Evolutionary conservation across 2,329 filamentous ascomycete genomes (phyloP), one percentile per base, ranked within the genome.

Genomic region (Alternaria postmessia): DNA sequence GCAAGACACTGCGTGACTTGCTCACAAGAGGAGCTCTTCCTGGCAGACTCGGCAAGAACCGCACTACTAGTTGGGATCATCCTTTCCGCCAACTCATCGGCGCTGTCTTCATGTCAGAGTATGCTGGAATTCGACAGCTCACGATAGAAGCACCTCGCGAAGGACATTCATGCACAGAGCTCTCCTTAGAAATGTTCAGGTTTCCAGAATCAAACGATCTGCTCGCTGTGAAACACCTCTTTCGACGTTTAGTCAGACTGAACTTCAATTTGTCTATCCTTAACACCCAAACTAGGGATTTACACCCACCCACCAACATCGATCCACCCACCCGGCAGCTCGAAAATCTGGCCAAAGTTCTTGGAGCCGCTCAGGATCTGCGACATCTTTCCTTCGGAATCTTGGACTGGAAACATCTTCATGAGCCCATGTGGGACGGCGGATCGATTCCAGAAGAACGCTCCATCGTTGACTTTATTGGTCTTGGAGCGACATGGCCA

Each of bases 21-120:
- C 44, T 75, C n/a, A 69, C 71, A 8, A 51, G 59, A 51, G 61
- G 58, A 18, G 47, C 18, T 22, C 14, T 28, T n/a, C 52, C 56
- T 0, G 16, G n/a, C 11, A 4, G 32, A 7, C 6, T 24, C 3
- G 1, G 22, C n/a, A 14, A 18, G 2, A 39, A 20, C 20, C 39
- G 51, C 2, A 51, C 44, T 12, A 57, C 59, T 26, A 16, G 20
- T 2, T 41, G 48, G 2, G 47, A 70, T 7, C 68, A 72, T 36
- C 69, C 72, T 11, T 70, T 76, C 46, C 72, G 72, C 51, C 65
- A 71, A 30, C 55, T 77, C 1, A 71, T 77, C 26, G 69, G 64
- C 0, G 74, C 72, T 3, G 38, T 76, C 6, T 68, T 65, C 46
- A 5, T 65, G 9, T 48, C 68, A 6, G 54, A 65, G 26, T 73